Conservation (phyloP, 768 basidiomycete genomes). For the Mycena chlorophos region DNA sequence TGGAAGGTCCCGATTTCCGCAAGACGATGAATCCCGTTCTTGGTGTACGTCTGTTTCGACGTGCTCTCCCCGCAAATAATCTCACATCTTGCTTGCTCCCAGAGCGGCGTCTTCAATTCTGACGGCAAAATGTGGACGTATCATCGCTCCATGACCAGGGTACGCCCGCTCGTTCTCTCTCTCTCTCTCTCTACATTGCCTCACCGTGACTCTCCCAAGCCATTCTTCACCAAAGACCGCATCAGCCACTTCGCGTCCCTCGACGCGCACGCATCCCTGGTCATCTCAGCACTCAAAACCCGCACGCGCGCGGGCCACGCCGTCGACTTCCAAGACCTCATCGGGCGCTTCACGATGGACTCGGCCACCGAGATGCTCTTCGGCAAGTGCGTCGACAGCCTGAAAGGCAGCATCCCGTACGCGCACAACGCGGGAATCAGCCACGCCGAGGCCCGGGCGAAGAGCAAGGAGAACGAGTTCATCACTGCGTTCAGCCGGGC, state of each 20-base stretch:
- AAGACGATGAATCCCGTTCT: slow-evolving; percentile 12
- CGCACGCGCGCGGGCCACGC: slow-evolving; percentile 49
- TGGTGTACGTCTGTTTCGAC: slow-evolving; percentile 4
- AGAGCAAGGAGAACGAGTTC: slow-evolving; percentile 38
- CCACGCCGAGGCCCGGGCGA: slow-evolving; percentile 15
- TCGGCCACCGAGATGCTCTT: slow-evolving; percentile 63
- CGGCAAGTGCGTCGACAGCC: slow-evolving; percentile 46
- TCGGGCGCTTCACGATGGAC: slow-evolving; percentile 60
- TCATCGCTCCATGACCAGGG: slow-evolving; percentile 18
- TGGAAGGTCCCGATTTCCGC: slow-evolving; percentile 24
- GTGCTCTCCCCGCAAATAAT: not conserved
- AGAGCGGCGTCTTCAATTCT: slow-evolving; percentile 58
- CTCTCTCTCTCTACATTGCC: not conserved
- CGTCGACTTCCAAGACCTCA: slow-evolving; percentile 59
- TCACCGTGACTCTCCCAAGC: slow-evolving; percentile 39
- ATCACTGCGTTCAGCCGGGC: slow-evolving; percentile 50
- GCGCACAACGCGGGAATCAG: slow-evolving; percentile 35
- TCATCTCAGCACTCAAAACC: slow-evolving; percentile 41
- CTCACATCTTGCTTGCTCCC: not conserved
- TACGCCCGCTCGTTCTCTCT: slow-evolving; percentile 5
- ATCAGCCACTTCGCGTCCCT: slow-evolving; percentile 58
- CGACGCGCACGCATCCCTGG: slow-evolving; percentile 48
- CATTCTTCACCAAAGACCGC: slow-evolving; percentile 58
- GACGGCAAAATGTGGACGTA: slow-evolving; percentile 66
- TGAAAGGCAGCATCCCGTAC: slow-evolving; percentile 50